Evolutionary conservation across 2,329 filamentous ascomycete species (phyloP).

Genomic region (Aureobasidium sp.): DNA sequence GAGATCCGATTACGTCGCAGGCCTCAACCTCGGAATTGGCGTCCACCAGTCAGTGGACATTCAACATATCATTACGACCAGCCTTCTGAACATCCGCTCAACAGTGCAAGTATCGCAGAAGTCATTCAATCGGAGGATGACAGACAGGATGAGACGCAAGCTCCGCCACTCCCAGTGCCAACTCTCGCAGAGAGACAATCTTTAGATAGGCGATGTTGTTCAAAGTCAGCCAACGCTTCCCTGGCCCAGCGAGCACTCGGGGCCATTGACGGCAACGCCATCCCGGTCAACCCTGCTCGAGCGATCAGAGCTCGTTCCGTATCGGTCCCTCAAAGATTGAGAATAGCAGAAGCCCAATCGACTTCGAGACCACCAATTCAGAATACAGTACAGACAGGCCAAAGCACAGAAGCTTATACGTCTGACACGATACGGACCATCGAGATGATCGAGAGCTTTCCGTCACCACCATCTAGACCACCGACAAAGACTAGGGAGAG

Average conservation of each 20-base stretch:
- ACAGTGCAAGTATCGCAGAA: constrained; percentile 13
- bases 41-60: constrained; percentile 27
- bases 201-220: not conserved
- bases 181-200: not conserved
- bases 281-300: constrained; percentile 20
- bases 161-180: not conserved
- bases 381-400: not conserved
- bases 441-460: constrained; percentile 21
- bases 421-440: constrained; percentile 19
- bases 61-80: constrained; percentile 18
- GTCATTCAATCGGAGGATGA: not conserved
- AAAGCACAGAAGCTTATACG: not conserved
- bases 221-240: constrained; percentile 14
- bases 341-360: not conserved
- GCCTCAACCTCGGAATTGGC: constrained; percentile 18
- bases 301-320: constrained; percentile 17
- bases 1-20: not conserved
- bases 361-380: not conserved
- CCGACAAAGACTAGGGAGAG: constrained; percentile 15
- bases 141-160: not conserved
- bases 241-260: constrained; percentile 18
- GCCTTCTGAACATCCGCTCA: constrained; percentile 22
- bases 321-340: constrained; percentile 9
- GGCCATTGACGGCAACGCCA: constrained; percentile 18
- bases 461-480: constrained; percentile 20